Conservation (phyloP, 345 rosid genomes). For the Rhizophora mangle region DNA sequence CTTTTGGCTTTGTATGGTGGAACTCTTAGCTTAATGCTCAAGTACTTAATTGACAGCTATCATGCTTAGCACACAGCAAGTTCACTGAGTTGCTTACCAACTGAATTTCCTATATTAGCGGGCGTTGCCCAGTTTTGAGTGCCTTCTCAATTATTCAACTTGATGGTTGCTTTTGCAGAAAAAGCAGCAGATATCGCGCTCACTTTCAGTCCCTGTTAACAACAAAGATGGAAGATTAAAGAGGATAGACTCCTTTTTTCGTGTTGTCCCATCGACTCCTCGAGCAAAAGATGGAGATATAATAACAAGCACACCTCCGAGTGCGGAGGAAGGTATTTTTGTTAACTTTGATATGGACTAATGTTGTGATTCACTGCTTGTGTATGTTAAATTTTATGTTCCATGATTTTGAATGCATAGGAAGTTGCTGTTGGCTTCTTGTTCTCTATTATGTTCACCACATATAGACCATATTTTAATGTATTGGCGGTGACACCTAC, state of each 20-base stretch:
- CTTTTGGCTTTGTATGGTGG: not conserved
- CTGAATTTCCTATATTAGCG: not conserved
- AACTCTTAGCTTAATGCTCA: not conserved
- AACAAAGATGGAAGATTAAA: slow-evolving; percentile 57
- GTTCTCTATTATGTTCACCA: not conserved
- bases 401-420: not conserved
- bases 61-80: not conserved
- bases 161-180: slow-evolving; percentile 42
- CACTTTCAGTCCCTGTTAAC: slow-evolving; percentile 78
- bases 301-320: slow-evolving; percentile 35
- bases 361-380: not conserved
- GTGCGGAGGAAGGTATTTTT: slow-evolving; percentile 44
- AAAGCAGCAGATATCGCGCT: slow-evolving; percentile 57
- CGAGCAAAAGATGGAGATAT: slow-evolving; percentile 61
- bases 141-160: not conserved
- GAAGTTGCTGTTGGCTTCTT: not conserved
- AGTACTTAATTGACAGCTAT: not conserved
- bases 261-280: slow-evolving; percentile 79
- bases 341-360: not conserved
- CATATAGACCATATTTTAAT: not conserved
- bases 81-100: not conserved
- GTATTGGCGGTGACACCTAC: too few species aligned
- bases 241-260: slow-evolving; percentile 88
- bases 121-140: not conserved
- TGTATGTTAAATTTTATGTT: not conserved